A percentile compares a stretch with the other conserved stretches of the same genome.
These are phyloP conservation scores for Dendrostoma leiphaemia DNA, from an alignment of 2,329 filamentous ascomycete species.

Conservation along the genomic window DNA sequence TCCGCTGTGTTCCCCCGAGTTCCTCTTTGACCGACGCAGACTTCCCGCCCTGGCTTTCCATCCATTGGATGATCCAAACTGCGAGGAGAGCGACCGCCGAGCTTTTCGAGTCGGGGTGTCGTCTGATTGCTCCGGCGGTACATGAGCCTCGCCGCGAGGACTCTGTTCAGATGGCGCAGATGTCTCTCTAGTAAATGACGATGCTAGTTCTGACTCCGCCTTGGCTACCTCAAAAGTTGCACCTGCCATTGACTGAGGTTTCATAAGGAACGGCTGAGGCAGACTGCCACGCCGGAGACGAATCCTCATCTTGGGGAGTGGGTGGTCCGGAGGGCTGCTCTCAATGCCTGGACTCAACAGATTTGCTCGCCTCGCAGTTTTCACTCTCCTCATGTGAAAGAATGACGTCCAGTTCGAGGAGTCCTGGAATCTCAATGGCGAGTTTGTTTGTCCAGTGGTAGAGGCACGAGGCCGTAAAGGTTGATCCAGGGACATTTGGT, in stretches of 20 bases:
- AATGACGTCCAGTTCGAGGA: conserved; percentile 52
- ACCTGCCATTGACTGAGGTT: conserved; percentile 27
- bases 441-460: conserved; percentile 17
- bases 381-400: conserved; percentile 46
- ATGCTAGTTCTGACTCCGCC: conserved; percentile 11
- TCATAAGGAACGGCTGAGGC: conserved; percentile 35
- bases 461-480: conserved; percentile 25
- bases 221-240: conserved; percentile 9
- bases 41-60: conserved; percentile 59
- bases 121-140: conserved; percentile 29
- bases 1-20: conserved; percentile 38
- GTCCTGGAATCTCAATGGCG: conserved; percentile 18
- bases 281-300: conserved; percentile 24
- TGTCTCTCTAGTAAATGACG: conserved; percentile 5
- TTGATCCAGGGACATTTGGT: conserved; percentile 34
- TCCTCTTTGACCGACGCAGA: conserved; percentile 53
- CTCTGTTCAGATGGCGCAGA: conserved; percentile 10
- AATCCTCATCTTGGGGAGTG: conserved; percentile 30
- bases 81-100: conserved; percentile 57
- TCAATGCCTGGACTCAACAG: conserved; percentile 23
- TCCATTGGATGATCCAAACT: conserved; percentile 53
- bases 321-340: conserved; percentile 31
- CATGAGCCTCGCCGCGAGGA: conserved; percentile 2
- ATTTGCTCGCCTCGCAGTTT: conserved; percentile 26
- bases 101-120: conserved; percentile 43